Base-by-base conservation (phyloP, 1,284 basidiomycete genomes). In the Tremellales sp. region DNA sequence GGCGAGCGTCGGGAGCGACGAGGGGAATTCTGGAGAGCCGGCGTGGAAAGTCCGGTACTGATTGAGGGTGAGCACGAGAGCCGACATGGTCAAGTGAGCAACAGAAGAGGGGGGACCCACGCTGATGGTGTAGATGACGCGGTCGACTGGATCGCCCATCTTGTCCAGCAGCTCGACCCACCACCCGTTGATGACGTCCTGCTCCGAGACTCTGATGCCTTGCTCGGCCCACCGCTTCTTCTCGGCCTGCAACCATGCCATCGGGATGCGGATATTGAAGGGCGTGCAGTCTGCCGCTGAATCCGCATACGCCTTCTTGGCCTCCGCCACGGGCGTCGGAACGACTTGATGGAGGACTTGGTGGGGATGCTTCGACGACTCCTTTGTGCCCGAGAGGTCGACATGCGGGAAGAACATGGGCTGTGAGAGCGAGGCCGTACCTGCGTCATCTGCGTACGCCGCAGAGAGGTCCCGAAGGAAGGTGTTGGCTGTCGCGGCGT, bases 21-120 rank as follows among this genome's bases (percentile, higher is more conserved):
- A 37, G 7, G 61, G 61, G 51, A 61, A 63, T 3, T 46, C 54
- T 12, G 49, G 51, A 46, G 60, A 51, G 25, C 34, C 46, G n/a
- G 45, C 34, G 45, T 53, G 52, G 33, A 56, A 50, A 25, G 37
- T 38, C 32, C 61, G 57, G 43, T 63, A 60, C 61, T 63, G 48
- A 2, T 14, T 18, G 41, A 33, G 9, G 14, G 6, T 8, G 24
- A 10, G 10, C 16, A 10, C 29, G 10, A 16, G 10, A 31, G 2
- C 3, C 3, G 10, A 25, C 5, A 12, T 1, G 12, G 14, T 26
- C 14, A 25, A 19, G 31, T 19, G 10, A 24, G 13, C 6, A 22
- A 18, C 21, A 5, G 41, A 16, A 31, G 14, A 24, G 33, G 6
- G 12, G n/a, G 32, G 5, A 55, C 60, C 47, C 48, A 62, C 60